Percentiles rank a stretch among this genome's conserved stretches.
Conservation (phyloP, 208 protist species). For the Trypanosoma boissoni region DNA sequence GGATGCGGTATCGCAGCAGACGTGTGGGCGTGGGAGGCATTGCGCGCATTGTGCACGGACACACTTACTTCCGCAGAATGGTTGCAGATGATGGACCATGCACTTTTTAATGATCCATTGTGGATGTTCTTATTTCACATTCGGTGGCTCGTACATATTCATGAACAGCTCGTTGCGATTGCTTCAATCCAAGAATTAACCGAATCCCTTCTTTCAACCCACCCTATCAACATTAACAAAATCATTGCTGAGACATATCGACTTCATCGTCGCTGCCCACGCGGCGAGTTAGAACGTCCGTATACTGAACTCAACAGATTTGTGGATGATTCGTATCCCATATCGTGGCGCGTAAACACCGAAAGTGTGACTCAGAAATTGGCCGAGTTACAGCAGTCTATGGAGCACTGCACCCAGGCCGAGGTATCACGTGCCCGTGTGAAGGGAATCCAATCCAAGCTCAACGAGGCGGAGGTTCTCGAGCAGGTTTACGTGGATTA, state of each 20-base stretch:
- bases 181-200: constrained; percentile 41
- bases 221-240: constrained; percentile 27
- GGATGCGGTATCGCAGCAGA: constrained; percentile 48
- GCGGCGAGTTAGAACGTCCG: constrained; percentile 13
- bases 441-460: constrained; percentile 26
- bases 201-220: constrained; percentile 29
- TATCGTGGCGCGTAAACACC: constrained; percentile 33
- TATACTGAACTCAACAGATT: constrained; percentile 30
- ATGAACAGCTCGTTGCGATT: constrained; percentile 34
- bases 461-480: constrained; percentile 25
- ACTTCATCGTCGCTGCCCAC: constrained; percentile 26
- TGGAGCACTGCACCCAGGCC: constrained; percentile 27
- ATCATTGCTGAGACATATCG: constrained; percentile 57
- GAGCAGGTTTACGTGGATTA: constrained; percentile 56
- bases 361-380: constrained; percentile 41
- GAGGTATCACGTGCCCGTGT: constrained; percentile 27
- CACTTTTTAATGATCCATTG: constrained; percentile 53
- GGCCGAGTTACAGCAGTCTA: constrained; percentile 41
- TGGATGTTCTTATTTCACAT: constrained; percentile 86
- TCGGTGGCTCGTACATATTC: constrained; percentile 31
- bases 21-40: constrained; percentile 70
- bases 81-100: constrained; percentile 91
- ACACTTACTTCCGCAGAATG: constrained; percentile 69
- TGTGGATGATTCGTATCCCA: constrained; percentile 44
- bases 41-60: constrained; percentile 71